Conservation (phyloP, 805 yeast species). For the Yamadazyma phyllophila region DNA sequence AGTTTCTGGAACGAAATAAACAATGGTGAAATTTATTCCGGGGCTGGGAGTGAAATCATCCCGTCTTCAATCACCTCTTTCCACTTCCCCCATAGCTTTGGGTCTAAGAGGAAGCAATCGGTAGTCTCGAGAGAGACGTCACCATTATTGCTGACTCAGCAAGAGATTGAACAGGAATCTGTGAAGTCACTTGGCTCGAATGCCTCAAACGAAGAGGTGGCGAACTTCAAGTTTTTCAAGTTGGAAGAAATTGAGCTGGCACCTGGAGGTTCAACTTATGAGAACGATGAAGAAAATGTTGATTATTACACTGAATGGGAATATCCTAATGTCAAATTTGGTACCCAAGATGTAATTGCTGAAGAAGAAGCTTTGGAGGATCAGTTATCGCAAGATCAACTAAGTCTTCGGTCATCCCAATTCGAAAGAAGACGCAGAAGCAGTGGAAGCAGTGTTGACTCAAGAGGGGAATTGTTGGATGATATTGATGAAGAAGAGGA, state of each 20-base stretch:
- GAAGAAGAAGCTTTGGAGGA: conserved; percentile 4
- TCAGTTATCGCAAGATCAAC: conserved; percentile 10
- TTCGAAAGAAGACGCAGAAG: conserved; percentile 15
- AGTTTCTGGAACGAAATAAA: conserved; percentile 51
- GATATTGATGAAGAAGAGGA: conserved; percentile 8
- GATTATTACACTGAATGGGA: conserved; percentile 81
- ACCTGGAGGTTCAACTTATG: conserved; percentile 80
- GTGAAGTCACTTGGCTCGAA: conserved; percentile 35
- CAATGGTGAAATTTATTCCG: conserved; percentile 69
- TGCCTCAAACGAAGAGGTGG: conserved; percentile 34
- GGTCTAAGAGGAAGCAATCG: conserved; percentile 14
- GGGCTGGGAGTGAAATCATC: conserved; percentile 71
- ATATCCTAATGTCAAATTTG: conserved; percentile 36
- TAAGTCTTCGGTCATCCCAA: conserved; percentile 10
- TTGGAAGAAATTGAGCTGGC: conserved; percentile 82
- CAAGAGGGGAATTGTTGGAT: conserved; percentile 17
- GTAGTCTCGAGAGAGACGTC: conserved; percentile 31
- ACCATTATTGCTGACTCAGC: conserved; percentile 27
- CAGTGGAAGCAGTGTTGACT: conserved; percentile 9
- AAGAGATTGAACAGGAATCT: conserved; percentile 30
- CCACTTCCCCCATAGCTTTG: conserved; percentile 64
- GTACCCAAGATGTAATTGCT: conserved; percentile 1
- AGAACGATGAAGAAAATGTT: conserved; percentile 51
- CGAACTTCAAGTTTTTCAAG: conserved; percentile 76
- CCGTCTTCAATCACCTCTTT: conserved; percentile 78